phyloP scores from a whole-genome alignment of 495 filamentous ascomycete species.

The Melanomma pulvis-pyrius region DNA sequence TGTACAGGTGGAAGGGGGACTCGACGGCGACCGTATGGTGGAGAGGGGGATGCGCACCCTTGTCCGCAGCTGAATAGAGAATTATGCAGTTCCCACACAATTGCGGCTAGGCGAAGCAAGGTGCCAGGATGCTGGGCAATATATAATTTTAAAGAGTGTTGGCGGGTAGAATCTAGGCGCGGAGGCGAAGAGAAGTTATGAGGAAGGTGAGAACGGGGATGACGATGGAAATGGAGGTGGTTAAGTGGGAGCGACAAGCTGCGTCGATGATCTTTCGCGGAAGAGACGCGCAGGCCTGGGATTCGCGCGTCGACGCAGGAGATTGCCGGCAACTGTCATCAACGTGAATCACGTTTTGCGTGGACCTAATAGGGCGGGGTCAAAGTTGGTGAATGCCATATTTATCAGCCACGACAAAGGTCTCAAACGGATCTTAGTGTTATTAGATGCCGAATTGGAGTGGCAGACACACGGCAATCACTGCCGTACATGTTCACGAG shows the following conservation, averaged over 20 bases:
- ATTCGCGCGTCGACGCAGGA: background rate
- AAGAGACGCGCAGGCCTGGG: background rate
- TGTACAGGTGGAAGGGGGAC: conserved; percentile 5
- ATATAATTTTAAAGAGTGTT: background rate
- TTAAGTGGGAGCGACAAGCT: background rate
- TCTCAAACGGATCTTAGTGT: background rate
- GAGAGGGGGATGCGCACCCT: conserved; percentile 24
- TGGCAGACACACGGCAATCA: background rate
- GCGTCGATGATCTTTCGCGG: background rate
- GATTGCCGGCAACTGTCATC: background rate
- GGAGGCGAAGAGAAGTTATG: conserved; percentile 3
- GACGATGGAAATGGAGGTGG: conserved; percentile 1
- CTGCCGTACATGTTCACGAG: background rate
- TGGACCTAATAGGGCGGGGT: background rate
- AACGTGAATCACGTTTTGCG: conserved; percentile 5
- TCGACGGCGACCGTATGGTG: background rate
- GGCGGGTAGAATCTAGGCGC: conserved; percentile 4
- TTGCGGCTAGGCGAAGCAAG: conserved; percentile 14
- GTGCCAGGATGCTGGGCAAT: conserved; percentile 9
- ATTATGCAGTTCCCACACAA: conserved; percentile 19
- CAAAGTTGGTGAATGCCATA: background rate
- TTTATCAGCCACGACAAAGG: background rate
- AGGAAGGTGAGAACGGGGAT: background rate
- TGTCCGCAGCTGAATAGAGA: conserved; percentile 17
- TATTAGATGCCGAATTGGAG: background rate